A percentile compares a stretch with the other conserved stretches of the same genome.
These are phyloP conservation scores for Skeletonema tropicum DNA, from an alignment of 108 stramenopile genomes.

Conservation along the genomic window DNA sequence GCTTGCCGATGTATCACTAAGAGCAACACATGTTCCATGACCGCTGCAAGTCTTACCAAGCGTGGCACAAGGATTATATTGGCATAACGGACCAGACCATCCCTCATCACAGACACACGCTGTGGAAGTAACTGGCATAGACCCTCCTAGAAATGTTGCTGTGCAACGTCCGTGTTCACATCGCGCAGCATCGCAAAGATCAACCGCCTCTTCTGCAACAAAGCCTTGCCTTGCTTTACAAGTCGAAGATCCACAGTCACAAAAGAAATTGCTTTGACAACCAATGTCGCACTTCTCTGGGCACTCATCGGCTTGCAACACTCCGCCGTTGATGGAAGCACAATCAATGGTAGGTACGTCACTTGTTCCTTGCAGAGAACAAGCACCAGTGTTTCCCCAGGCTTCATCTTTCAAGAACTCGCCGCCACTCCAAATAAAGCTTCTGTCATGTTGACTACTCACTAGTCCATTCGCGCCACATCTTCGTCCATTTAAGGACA, in stretches of 20 bases:
- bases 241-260: slow-evolving; percentile 62
- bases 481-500: slow-evolving; percentile 45
- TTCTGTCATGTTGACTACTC: slow-evolving; percentile 61
- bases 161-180: no score
- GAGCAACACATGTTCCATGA: no score
- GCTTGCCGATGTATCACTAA: no score
- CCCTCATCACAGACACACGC: no score
- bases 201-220: no score
- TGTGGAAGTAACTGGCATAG: no score
- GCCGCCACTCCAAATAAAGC: slow-evolving; percentile 55
- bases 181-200: no score
- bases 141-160: no score
- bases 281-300: slow-evolving; percentile 33
- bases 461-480: slow-evolving; percentile 52
- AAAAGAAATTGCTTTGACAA: slow-evolving; percentile 46
- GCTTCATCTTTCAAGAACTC: slow-evolving; percentile 36
- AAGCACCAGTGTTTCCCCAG: slow-evolving; percentile 55
- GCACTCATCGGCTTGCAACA: slow-evolving; percentile 46
- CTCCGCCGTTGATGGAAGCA: slow-evolving; percentile 12
- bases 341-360: slow-evolving; percentile 31
- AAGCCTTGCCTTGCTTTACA: no score
- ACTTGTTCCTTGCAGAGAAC: slow-evolving; percentile 18
- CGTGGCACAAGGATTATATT: no score
- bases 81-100: no score
- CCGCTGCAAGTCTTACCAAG: no score